Percentiles rank a stretch among this genome's conserved stretches.
These are phyloP conservation scores for Pyrenophora teres DNA, from an alignment of 2,329 filamentous ascomycete genomes.

Conservation along the genomic window DNA sequence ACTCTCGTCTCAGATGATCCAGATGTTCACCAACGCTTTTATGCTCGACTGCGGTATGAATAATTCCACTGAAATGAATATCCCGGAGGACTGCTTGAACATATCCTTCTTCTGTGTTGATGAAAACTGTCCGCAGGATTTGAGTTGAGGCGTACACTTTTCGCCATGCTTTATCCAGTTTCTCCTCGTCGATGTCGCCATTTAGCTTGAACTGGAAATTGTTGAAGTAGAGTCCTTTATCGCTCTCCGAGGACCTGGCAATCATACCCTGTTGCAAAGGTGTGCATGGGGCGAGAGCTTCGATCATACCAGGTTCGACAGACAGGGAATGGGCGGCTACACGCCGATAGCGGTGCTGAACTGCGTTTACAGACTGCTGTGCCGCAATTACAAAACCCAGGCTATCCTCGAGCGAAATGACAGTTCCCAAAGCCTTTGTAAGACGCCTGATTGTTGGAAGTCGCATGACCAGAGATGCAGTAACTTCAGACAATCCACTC, in stretches of 20 bases:
- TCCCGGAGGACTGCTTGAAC: constrained; percentile 70
- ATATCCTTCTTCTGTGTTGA: constrained; percentile 74
- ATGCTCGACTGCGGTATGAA: constrained; percentile 31
- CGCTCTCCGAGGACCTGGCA: constrained; percentile 65
- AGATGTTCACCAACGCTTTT: constrained; percentile 30
- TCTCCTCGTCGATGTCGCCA: constrained; percentile 50
- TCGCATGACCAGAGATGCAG: constrained; percentile 70
- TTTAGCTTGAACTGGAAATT: constrained; percentile 67
- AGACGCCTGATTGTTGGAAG: constrained; percentile 53
- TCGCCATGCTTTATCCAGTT: constrained; percentile 64
- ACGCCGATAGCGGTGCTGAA: constrained; percentile 64
- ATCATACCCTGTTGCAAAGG: constrained; percentile 87
- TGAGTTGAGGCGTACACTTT: constrained; percentile 58
- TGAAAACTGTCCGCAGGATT: constrained; percentile 74
- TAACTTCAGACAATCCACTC: constrained; percentile 64
- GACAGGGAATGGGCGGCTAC: constrained; percentile 59
- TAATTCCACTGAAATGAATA: constrained; percentile 24
- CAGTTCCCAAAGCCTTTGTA: constrained; percentile 37
- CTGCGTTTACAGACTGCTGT: constrained; percentile 66
- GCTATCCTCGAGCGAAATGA: constrained; percentile 1
- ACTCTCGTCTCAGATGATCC: constrained; percentile 50
- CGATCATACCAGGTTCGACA: constrained; percentile 60
- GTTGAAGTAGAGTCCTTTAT: constrained; percentile 73
- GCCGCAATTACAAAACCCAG: constrained; percentile 53
- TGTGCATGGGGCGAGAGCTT: constrained; percentile 80